Evolutionary conservation across 2,329 filamentous ascomycete species (phyloP).

Genomic region (Paraphaeosphaeria sporulosa): DNA sequence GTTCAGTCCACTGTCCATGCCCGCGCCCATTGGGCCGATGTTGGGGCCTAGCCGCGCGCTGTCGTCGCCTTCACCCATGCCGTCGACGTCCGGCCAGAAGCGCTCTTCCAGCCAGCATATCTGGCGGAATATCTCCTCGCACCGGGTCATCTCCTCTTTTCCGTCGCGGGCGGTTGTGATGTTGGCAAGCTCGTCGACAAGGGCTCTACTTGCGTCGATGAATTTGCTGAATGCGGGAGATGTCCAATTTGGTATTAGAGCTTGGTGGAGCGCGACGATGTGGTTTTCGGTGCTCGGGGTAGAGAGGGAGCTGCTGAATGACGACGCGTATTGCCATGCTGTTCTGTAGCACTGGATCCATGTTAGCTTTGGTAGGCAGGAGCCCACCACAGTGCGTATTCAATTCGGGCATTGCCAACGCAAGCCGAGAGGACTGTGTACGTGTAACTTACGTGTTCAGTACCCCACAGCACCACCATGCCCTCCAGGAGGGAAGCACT

Average conservation of each 20-base stretch:
- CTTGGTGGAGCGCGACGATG: slow-evolving; percentile 58
- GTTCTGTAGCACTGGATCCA: slow-evolving; percentile 52
- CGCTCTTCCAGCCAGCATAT: slow-evolving; percentile 58
- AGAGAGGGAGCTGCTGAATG: slow-evolving; percentile 50
- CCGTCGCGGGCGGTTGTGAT: slow-evolving; percentile 56
- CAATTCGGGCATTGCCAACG: no score
- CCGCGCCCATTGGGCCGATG: slow-evolving; percentile 26
- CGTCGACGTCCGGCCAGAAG: slow-evolving; percentile 59
- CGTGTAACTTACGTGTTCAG: slow-evolving; percentile 63
- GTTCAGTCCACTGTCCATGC: slow-evolving; percentile 32
- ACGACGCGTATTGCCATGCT: slow-evolving; percentile 58
- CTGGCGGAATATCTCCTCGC: slow-evolving; percentile 57
- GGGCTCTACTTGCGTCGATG: slow-evolving; percentile 56
- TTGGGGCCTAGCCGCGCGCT: slow-evolving; percentile 31
- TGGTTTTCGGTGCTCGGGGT: slow-evolving; percentile 52
- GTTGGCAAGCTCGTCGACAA: slow-evolving; percentile 60
- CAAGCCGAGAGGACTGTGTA: no score
- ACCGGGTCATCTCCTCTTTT: slow-evolving; percentile 56
- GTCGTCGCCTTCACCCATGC: slow-evolving; percentile 57
- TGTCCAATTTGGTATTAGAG: slow-evolving; percentile 61
- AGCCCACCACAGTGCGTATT: background rate
- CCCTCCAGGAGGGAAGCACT: slow-evolving; percentile 68
- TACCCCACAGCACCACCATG: slow-evolving; percentile 78
- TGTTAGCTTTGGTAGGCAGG: slow-evolving; percentile 16
- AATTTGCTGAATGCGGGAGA: slow-evolving; percentile 59